phyloP scores from a whole-genome alignment of 1,139 yeast genomes.

The Martiniozyma asiatica region DNA sequence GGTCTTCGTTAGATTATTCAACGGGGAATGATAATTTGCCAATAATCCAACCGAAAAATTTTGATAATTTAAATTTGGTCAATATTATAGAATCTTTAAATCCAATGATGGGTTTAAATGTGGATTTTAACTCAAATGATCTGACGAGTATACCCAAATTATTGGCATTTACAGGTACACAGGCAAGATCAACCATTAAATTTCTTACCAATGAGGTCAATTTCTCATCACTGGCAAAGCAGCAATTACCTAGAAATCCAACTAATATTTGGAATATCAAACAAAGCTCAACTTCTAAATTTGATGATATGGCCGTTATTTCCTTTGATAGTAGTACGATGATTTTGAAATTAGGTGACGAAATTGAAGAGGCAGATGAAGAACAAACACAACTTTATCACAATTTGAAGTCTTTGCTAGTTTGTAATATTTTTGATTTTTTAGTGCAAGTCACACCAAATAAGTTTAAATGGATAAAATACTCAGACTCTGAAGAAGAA shows the following conservation, averaged over 20 bases:
- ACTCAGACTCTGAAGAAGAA: slow-evolving; percentile 19
- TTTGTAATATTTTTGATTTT: slow-evolving; percentile 61
- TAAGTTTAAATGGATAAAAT: slow-evolving; percentile 58
- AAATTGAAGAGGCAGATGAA: slow-evolving; percentile 71
- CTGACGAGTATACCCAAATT: slow-evolving; percentile 24
- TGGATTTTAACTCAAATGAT: slow-evolving; percentile 34
- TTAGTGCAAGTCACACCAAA: slow-evolving; percentile 62
- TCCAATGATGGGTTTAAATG: slow-evolving; percentile 35
- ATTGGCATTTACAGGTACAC: slow-evolving; percentile 27
- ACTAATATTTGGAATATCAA: slow-evolving; percentile 51
- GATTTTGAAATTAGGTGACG: slow-evolving; percentile 67
- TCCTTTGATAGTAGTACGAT: slow-evolving; percentile 60
- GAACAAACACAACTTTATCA: slow-evolving; percentile 48
- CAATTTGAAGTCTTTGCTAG: slow-evolving; percentile 51
- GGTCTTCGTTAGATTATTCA: slow-evolving; percentile 25
- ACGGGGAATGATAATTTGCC: no score
- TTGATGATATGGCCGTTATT: slow-evolving; percentile 56
- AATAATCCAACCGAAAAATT: no score
- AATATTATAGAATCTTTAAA: slow-evolving; percentile 41
- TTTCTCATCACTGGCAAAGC: slow-evolving; percentile 51
- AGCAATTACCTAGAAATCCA: slow-evolving; percentile 62
- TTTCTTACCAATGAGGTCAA: slow-evolving; percentile 48
- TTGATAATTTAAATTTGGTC: slow-evolving; percentile 50
- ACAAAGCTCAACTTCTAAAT: slow-evolving; percentile 29
- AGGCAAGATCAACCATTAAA: slow-evolving; percentile 35